Base-by-base conservation (phyloP, 2,329 filamentous ascomycete genomes). In the Ceratocystis ficicola region DNA sequence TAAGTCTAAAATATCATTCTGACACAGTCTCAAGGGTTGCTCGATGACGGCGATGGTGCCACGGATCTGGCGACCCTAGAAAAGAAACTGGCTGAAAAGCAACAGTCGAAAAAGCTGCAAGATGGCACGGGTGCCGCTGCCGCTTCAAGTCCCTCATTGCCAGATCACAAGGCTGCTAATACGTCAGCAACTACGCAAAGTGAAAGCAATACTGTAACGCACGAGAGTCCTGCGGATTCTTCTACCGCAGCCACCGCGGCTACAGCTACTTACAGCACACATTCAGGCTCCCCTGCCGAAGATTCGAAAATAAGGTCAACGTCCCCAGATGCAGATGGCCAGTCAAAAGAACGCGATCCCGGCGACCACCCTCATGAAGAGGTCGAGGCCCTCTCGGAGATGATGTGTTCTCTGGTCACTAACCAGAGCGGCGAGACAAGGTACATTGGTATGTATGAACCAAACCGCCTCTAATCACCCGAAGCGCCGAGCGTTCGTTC, bases 371-470 rank as follows among this genome's bases (percentile, higher is more conserved):
- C n/a, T 2, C 48, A n/a, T 10, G 48, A 87, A 70, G 88, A 95
- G 71, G 89, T 95, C 1, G 92, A 95, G 74, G 86, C 86, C 1
- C 77, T 99, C 66, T 96, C 93, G 0, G 94, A 99, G 76, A 94
- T 96, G 88, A 97, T 99, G 94, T 97, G 93, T 75, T 96, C 92
- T 2, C 78, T 99, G 41, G 92, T 99, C 36, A 97, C 93, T 1
- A 97, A 96, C 73, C 91, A 93, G 71, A 88, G 85, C 69, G 94
- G 94, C 65, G 94, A 99, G 78, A 96, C 93, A 6, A 83, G 94
- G 75, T 99, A 96, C 73, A 95, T 97, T 70, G 94, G 90, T 92
- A 80, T 64, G 81, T 69, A 48, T 36, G 20, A 5, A 8, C 12
- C 12, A 8, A 36, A 48, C 28, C 50, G n/a, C 22, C 22, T 10